These are phyloP conservation scores for Neurospora africana DNA, from an alignment of 495 filamentous ascomycete genomes.

Conservation along the genomic window DNA sequence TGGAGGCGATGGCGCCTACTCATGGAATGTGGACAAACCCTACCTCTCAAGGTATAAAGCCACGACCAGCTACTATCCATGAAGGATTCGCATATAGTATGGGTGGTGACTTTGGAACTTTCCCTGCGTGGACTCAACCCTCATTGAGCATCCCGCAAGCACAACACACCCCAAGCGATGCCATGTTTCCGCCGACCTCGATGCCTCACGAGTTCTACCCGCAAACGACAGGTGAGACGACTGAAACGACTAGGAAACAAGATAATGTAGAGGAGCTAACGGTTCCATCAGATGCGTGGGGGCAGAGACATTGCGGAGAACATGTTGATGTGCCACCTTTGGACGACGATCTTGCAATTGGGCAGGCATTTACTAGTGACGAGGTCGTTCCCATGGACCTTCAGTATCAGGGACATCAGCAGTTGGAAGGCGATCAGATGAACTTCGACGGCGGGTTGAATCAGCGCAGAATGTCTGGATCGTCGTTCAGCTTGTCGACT, in stretches of 20 bases:
- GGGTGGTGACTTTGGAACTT: conserved; percentile 35
- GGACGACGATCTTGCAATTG: conserved; percentile 41
- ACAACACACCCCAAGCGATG: conserved; percentile 36
- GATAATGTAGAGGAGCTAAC: conserved; percentile 21
- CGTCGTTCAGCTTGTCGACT: conserved; percentile 48
- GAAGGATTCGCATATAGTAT: conserved; percentile 50
- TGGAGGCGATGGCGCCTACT: conserved; percentile 27
- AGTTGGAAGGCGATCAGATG: conserved; percentile 30
- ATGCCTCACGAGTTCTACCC: conserved; percentile 46
- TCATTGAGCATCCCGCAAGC: conserved; percentile 29
- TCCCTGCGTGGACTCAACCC: conserved; percentile 46
- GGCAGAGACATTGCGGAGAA: conserved; percentile 40
- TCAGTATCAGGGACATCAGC: conserved; percentile 39
- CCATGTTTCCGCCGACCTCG: conserved; percentile 38
- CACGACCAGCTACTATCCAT: conserved; percentile 46
- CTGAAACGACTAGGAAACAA: conserved; percentile 27
- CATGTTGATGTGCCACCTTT: conserved; percentile 34
- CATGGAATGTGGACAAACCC: conserved; percentile 36
- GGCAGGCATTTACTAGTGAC: conserved; percentile 45
- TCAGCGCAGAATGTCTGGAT: conserved; percentile 46
- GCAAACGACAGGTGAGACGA: conserved; percentile 35
- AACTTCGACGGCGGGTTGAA: conserved; percentile 31
- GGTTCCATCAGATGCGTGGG: conserved; percentile 34
- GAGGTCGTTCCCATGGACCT: conserved; percentile 41
- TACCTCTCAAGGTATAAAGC: conserved; percentile 31